Base-by-base conservation (phyloP, 768 basidiomycete species). In the Naematelia encephala region DNA sequence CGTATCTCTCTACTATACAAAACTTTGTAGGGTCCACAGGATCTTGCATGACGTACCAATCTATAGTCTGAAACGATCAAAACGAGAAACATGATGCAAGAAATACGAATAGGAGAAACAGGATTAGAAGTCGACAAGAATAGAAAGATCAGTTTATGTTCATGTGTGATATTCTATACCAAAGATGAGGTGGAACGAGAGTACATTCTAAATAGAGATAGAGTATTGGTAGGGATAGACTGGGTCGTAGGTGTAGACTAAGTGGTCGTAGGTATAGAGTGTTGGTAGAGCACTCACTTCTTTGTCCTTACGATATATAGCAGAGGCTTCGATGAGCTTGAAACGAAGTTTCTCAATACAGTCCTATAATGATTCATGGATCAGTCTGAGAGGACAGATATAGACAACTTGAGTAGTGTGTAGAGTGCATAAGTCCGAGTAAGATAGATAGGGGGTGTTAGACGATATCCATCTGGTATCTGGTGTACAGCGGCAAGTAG, bases 11-110 rank as follows among this genome's bases (percentile, higher is more conserved):
- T 2, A 77, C 73, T 54, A 78, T 77, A 42, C 70, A 73, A 65
- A 78, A 78, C 55, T 78, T 78, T 51, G 75, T 74, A 27, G 62
- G 58, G 49, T 78, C 75, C 67, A 74, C 75, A 43, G 72, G 74
- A 57, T 78, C 77, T 59, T 76, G 76, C 77, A 78, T 78, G 66
- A 78, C 77, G 59, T 71, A 58, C 77, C 77, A 77, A 58, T 75
- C 73, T 45, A 78, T 51, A 2, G 76, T 77, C 75, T 77, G 56
- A 4, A n/a, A 47, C 0, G 22, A 42, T 55, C 55, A 59, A n/a
- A n/a, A n/a, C n/a, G n/a, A n/a, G n/a, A n/a, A n/a, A n/a, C n/a
- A n/a, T n/a, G n/a, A n/a, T n/a, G n/a, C n/a, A n/a, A n/a, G n/a
- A n/a, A n/a, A n/a, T n/a, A n/a, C n/a, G n/a, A n/a, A n/a, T n/a